A percentile compares a stretch with the other conserved stretches of the same genome.
phyloP scores from a whole-genome alignment of 2,329 filamentous ascomycete species.

The Calcarisporium arbuscula region DNA sequence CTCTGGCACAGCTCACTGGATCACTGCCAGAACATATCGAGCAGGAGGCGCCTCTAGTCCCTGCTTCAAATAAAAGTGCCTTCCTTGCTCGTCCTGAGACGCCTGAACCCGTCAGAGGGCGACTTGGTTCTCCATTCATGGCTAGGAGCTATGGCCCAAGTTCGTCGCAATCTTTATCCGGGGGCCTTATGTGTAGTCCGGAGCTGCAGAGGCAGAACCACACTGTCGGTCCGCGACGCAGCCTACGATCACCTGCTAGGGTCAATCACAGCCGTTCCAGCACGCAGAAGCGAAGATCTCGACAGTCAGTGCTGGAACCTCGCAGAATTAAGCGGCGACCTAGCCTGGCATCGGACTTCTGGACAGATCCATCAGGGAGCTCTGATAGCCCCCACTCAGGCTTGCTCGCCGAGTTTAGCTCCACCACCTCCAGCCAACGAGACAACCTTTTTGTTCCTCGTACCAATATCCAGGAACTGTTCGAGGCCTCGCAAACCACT shows the following conservation, averaged over 20 bases:
- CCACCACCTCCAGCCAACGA: conserved; percentile 22
- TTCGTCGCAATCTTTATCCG: conserved; percentile 44
- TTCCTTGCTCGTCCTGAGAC: background rate
- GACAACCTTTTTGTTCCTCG: conserved; percentile 36
- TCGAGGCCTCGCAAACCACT: conserved; percentile 23
- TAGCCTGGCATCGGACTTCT: conserved; percentile 48
- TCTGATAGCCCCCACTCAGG: conserved; percentile 14
- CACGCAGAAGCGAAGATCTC: conserved; percentile 49
- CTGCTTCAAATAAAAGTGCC: background rate
- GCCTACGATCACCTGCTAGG: conserved; percentile 47
- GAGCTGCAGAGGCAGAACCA: conserved; percentile 37
- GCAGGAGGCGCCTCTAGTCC: conserved; percentile 8
- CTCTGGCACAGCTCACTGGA: conserved; percentile 53
- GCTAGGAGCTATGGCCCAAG: conserved; percentile 57
- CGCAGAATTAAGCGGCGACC: conserved; percentile 46
- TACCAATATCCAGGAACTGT: conserved; percentile 34
- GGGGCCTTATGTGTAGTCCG: conserved; percentile 24
- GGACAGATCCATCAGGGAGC: conserved; percentile 36
- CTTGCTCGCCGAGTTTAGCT: conserved; percentile 25
- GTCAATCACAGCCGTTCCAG: conserved; percentile 44
- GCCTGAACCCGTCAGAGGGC: conserved; percentile 17
- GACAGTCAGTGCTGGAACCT: conserved; percentile 39
- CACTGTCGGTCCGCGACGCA: conserved; percentile 43
- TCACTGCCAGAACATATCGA: conserved; percentile 24
- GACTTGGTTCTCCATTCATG: conserved; percentile 49